Percentiles rank a stretch among this genome's conserved stretches.
phyloP scores from a whole-genome alignment of 192 early-diverging fungal genomes.

The Umbelopsis isabellina region DNA sequence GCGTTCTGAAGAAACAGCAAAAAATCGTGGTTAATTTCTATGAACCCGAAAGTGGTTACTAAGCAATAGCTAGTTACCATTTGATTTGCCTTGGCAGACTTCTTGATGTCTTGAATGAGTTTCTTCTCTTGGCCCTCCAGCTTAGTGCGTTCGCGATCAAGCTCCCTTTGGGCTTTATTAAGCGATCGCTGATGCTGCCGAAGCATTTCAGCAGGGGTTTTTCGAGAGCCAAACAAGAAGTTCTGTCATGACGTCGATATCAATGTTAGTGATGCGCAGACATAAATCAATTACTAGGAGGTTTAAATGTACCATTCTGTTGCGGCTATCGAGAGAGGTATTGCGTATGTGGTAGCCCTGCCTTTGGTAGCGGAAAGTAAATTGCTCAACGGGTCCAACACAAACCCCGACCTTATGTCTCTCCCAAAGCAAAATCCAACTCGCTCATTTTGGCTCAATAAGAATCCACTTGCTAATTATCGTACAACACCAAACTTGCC shows the following conservation, averaged over 20 bases:
- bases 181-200: constrained; percentile 90
- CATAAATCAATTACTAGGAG: background rate
- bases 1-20: constrained; percentile 57
- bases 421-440: constrained; percentile 3
- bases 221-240: constrained; percentile 74
- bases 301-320: constrained; percentile 1
- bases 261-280: background rate
- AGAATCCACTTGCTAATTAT: constrained; percentile 5
- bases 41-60: background rate
- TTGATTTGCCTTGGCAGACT: constrained; percentile 87
- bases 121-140: constrained; percentile 96
- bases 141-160: constrained; percentile 88
- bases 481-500: background rate
- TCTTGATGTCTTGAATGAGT: constrained; percentile 91
- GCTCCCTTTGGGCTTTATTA: constrained; percentile 85
- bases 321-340: background rate
- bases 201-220: constrained; percentile 91
- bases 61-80: constrained; percentile 59
- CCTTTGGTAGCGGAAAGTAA: background rate
- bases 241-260: constrained; percentile 34
- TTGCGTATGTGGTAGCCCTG: background rate
- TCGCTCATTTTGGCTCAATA: constrained; percentile 1
- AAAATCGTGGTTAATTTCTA: constrained; percentile 12
- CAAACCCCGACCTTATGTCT: constrained; percentile 17
- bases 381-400: background rate